These are phyloP conservation scores for Epichloe aotearoae DNA, from an alignment of 2,329 filamentous ascomycete genomes.

Conservation along the genomic window DNA sequence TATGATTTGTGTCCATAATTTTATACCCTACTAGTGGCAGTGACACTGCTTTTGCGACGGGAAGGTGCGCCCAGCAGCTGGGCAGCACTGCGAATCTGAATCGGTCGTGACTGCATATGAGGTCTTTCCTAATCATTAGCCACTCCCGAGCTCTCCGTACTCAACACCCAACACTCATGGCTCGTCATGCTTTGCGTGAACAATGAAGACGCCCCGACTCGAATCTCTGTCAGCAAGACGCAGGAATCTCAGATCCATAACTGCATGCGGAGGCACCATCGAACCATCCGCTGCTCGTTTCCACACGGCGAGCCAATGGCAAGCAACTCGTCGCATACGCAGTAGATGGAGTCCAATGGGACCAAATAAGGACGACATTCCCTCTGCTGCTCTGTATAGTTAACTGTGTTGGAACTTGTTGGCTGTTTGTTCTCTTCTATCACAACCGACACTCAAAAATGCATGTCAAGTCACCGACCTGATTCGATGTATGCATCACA, in stretches of 20 bases:
- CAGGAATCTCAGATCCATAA: too few relatives aligned
- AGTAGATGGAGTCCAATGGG: background rate
- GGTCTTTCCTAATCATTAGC: too few relatives aligned
- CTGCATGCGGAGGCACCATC: background rate
- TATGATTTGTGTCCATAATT: too few relatives aligned
- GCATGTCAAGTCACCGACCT: background rate
- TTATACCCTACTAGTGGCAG: too few relatives aligned
- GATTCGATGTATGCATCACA: background rate
- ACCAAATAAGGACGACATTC: background rate
- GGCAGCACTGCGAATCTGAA: too few relatives aligned
- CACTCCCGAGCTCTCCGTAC: background rate
- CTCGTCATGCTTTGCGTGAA: background rate
- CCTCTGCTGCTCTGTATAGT: background rate
- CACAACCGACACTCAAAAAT: too few relatives aligned
- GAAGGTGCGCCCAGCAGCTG: slow-evolving; percentile 1
- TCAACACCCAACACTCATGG: background rate
- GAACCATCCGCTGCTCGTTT: background rate
- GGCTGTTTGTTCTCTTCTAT: too few relatives aligned
- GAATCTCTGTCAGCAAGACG: too few relatives aligned
- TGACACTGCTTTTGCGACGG: slow-evolving; percentile 4
- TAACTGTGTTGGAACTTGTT: too few relatives aligned
- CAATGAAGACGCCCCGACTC: background rate
- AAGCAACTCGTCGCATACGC: background rate
- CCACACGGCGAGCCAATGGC: background rate
- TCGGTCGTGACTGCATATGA: background rate